Evolutionary conservation across 345 rosid species (phyloP).

Genomic region (Orychophragmus violaceus): DNA sequence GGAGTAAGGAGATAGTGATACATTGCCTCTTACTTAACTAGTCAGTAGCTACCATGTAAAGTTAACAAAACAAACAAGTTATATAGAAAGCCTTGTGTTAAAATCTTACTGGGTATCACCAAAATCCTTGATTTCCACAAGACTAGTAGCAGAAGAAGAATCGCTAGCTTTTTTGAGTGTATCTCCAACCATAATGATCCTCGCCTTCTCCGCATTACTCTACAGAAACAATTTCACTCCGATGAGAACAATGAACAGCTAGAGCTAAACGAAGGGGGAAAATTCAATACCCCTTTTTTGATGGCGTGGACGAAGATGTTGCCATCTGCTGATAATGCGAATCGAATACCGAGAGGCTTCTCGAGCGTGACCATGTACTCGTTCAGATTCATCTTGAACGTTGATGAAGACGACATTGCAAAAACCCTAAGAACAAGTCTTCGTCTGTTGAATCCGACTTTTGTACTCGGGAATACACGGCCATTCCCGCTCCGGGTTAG

Average conservation of each 20-base stretch:
- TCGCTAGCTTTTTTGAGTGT: slow-evolving; percentile 60
- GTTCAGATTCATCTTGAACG: slow-evolving; percentile 66
- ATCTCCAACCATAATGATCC: slow-evolving; percentile 89
- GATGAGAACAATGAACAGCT: neutral
- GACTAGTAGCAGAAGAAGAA: slow-evolving; percentile 49
- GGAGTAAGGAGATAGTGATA: neutral
- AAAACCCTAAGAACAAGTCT: slow-evolving; percentile 22
- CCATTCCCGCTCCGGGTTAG: slow-evolving; percentile 25
- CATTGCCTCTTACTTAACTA: neutral
- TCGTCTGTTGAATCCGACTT: slow-evolving; percentile 4
- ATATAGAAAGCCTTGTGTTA: neutral
- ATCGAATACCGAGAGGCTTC: slow-evolving; percentile 84
- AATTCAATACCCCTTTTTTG: slow-evolving; percentile 56
- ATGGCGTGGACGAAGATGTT: slow-evolving; percentile 75
- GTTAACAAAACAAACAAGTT: neutral
- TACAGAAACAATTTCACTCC: slow-evolving; percentile 8
- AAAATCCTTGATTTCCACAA: slow-evolving; percentile 48
- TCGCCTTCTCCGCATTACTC: slow-evolving; percentile 92
- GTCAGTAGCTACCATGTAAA: neutral
- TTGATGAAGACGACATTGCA: slow-evolving; percentile 42
- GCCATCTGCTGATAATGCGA: slow-evolving; percentile 65
- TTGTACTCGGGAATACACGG: slow-evolving; percentile 15
- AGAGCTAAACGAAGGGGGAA: neutral
- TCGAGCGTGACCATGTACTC: slow-evolving; percentile 92
- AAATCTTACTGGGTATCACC: slow-evolving; percentile 57